Base-by-base conservation (phyloP, 2,329 filamentous ascomycete genomes). In the Fusarium pseudocircinatum region DNA sequence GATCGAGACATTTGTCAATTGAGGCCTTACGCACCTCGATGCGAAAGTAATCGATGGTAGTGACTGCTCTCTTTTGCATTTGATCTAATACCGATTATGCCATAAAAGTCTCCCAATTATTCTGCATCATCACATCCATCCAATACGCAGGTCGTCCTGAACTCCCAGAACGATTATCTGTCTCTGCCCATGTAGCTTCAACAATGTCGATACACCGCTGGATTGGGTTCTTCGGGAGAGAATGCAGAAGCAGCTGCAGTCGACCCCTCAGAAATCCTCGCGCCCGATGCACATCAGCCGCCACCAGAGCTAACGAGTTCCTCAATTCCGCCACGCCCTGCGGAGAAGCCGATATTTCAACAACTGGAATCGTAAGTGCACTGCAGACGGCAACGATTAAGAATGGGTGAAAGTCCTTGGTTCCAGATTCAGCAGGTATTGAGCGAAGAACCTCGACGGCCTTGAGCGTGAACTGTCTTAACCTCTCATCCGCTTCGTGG, bases 81-180 rank as follows among this genome's bases (percentile, higher is more conserved):
- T 3, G 46, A 2, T 7, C 2, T 4, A 14, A 20, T 5, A 16
- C 11, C 12, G 4, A 2, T 52, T 20, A 54, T n/a, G 34, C 50
- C 50, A 54, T 54, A n/a, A 54, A 54, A 6, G 50, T 54, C 34
- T 54, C 50, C 50, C 50, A 54, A 0, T 30, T 39, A 2, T 39
- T 54, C 50, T 39, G 34, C 11, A 54, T 54, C 50, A 54, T 54
- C 18, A 54, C 36, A 11, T 54, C 50, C 50, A 54, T 54, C 50
- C 50, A 54, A 0, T 54, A 54, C 2, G 36, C 24, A 39, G 50
- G 20, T 10, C 24, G 36, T 8, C 50, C 34, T 1, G 10, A 5
- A 10, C 11, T n/a, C 10, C 24, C 24, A 7, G 1, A 0, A 0
- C 20, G 34, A 39, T n/a, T 54, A 16, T 54, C 50, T 4, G 50